Percentiles rank a stretch among this genome's conserved stretches.
These are phyloP conservation scores for Coemansia sp. DNA, from an alignment of 192 early-diverging fungal genomes.

Conservation along the genomic window DNA sequence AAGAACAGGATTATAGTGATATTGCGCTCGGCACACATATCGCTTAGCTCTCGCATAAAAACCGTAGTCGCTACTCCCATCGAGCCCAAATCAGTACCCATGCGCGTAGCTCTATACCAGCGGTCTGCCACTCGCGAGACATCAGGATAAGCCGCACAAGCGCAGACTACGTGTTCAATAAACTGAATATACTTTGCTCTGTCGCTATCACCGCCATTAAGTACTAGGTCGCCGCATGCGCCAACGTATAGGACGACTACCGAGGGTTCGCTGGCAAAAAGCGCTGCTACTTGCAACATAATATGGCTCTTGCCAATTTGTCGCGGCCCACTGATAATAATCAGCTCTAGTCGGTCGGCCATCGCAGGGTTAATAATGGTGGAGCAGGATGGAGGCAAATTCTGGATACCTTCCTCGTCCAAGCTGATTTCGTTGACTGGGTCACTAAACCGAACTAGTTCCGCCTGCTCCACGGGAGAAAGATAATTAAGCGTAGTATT, in stretches of 20 bases:
- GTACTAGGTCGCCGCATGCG: conserved; percentile 15
- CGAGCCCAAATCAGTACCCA: neutral
- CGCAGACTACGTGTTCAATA: conserved; percentile 26
- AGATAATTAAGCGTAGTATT: neutral
- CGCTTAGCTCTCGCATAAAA: conserved; percentile 7
- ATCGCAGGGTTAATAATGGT: neutral
- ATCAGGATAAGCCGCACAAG: conserved; percentile 9
- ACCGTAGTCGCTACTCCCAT: conserved; percentile 13
- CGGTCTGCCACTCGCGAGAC: conserved; percentile 2
- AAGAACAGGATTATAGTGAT: conserved; percentile 21
- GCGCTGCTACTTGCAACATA: conserved; percentile 26
- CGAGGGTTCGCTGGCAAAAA: conserved; percentile 19
- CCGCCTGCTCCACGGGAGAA: neutral
- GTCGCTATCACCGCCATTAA: conserved; percentile 1
- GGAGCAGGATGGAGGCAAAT: neutral
- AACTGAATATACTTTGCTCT: conserved; percentile 17
- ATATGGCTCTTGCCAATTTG: conserved; percentile 42
- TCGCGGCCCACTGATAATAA: conserved; percentile 26
- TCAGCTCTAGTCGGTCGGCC: conserved; percentile 8
- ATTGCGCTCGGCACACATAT: neutral
- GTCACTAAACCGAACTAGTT: conserved; percentile 9
- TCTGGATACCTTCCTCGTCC: neutral
- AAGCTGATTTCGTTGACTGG: conserved; percentile 1
- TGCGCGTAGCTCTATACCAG: conserved; percentile 26
- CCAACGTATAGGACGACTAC: conserved; percentile 26